These are phyloP conservation scores for Sphaerulina populicola DNA, from an alignment of 2,329 filamentous ascomycete species.

Conservation along the genomic window DNA sequence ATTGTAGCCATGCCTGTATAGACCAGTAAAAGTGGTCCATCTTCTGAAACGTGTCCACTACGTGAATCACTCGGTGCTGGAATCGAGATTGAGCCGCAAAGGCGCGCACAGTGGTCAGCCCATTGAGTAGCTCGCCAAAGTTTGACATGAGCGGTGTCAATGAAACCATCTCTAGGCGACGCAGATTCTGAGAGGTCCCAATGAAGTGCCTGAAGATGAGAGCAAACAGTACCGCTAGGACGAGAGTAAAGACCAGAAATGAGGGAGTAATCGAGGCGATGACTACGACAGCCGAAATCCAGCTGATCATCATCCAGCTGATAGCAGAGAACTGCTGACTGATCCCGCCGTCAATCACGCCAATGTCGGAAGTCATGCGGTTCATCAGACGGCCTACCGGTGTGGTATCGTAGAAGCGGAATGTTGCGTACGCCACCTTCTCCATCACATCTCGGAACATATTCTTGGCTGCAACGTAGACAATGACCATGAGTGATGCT, in stretches of 20 bases:
- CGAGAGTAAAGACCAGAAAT: conserved; percentile 64
- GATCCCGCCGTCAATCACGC: conserved; percentile 80
- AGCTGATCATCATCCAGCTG: conserved; percentile 61
- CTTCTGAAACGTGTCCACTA: conserved; percentile 82
- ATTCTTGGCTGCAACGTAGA: conserved; percentile 66
- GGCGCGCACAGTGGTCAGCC: conserved; percentile 76
- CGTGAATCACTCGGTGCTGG: conserved; percentile 67
- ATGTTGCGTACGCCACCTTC: conserved; percentile 68
- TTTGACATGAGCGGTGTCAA: conserved; percentile 84
- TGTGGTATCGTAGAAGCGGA: conserved; percentile 85
- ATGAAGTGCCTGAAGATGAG: conserved; percentile 68
- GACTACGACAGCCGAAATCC: conserved; percentile 63
- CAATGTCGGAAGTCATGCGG: conserved; percentile 80
- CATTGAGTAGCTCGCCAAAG: conserved; percentile 79
- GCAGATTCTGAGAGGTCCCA: conserved; percentile 72
- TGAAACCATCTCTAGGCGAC: conserved; percentile 81
- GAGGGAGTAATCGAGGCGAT: conserved; percentile 70
- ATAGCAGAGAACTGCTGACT: conserved; percentile 64
- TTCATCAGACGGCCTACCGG: conserved; percentile 89
- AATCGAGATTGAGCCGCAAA: conserved; percentile 73
- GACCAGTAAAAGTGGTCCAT: conserved; percentile 96
- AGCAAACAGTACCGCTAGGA: conserved; percentile 60
- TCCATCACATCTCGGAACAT: conserved; percentile 67
- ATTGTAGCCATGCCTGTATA: conserved; percentile 75
- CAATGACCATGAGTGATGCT: conserved; percentile 63